phyloP scores from a whole-genome alignment of 1,139 yeast species.

The Entelexis paramagnoliae region DNA sequence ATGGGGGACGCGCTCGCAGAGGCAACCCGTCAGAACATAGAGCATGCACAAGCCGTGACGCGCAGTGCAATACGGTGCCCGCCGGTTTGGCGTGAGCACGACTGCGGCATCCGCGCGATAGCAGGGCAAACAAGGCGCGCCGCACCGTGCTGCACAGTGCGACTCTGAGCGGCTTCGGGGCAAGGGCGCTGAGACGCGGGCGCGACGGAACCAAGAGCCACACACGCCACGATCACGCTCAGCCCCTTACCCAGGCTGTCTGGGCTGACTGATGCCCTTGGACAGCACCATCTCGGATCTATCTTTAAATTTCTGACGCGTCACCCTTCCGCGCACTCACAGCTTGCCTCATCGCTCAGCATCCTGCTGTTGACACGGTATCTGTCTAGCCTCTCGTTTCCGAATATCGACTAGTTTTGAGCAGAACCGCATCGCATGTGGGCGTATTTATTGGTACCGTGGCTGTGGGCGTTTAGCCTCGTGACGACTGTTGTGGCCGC shows the following conservation, averaged over 20 bases:
- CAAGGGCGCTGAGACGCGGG: not conserved
- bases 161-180: not conserved
- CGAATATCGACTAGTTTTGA: not conserved
- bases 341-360: not conserved
- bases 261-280: slow-evolving; percentile 3
- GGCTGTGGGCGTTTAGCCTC: slow-evolving; percentile 2
- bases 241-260: not conserved
- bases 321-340: not conserved
- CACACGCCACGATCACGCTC: not conserved
- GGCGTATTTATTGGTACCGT: not conserved
- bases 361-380: not conserved
- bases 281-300: not conserved
- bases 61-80: too few relatives aligned
- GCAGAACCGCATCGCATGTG: not conserved
- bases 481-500: not conserved
- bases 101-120: too few relatives aligned
- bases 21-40: too few relatives aligned
- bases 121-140: too few relatives aligned
- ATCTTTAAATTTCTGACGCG: slow-evolving; percentile 8
- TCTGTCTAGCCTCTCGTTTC: not conserved
- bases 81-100: too few relatives aligned
- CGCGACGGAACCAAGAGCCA: not conserved
- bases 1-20: too few relatives aligned
- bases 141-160: too few relatives aligned
- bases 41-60: too few relatives aligned